phyloP scores from a whole-genome alignment of 495 filamentous ascomycete genomes.

The Umbilicaria muhlenbergii region DNA sequence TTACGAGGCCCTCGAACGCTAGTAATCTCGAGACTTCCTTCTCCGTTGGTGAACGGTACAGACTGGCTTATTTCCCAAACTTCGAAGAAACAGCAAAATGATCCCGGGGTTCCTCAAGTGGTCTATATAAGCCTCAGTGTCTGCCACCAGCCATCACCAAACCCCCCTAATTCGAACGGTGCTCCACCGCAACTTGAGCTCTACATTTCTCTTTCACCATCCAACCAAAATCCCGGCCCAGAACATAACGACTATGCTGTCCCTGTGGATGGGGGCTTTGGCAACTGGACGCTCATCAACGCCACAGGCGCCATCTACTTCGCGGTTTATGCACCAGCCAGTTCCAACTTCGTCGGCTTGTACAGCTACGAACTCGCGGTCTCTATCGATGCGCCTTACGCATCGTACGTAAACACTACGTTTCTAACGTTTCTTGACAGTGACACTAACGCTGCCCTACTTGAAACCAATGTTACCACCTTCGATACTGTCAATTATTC shows the following conservation, averaged over 20 bases:
- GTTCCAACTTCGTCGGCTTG: conserved; percentile 35
- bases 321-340: conserved; percentile 50
- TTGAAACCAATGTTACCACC: conserved; percentile 54
- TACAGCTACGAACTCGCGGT: conserved; percentile 71
- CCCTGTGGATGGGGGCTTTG: conserved; percentile 43
- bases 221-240: conserved; percentile 55
- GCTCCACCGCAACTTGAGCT: conserved; percentile 56
- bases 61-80: too few relatives aligned
- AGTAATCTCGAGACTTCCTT: conserved; percentile 23
- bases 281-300: conserved; percentile 34
- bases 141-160: conserved; percentile 11
- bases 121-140: conserved; percentile 11
- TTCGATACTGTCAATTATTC: conserved; percentile 23
- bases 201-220: conserved; percentile 41
- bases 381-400: conserved; percentile 64
- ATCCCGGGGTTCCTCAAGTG: neutral
- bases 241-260: conserved; percentile 23
- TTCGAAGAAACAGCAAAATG: neutral
- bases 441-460: conserved; percentile 57
- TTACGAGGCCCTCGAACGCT: conserved; percentile 21
- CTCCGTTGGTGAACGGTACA: conserved; percentile 10
- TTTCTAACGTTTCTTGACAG: conserved; percentile 64
- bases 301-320: conserved; percentile 53
- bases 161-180: neutral
- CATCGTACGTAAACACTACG: conserved; percentile 33